These are phyloP conservation scores for Schizochytrium sp. DNA, from an alignment of 108 stramenopile genomes.

Conservation along the genomic window DNA sequence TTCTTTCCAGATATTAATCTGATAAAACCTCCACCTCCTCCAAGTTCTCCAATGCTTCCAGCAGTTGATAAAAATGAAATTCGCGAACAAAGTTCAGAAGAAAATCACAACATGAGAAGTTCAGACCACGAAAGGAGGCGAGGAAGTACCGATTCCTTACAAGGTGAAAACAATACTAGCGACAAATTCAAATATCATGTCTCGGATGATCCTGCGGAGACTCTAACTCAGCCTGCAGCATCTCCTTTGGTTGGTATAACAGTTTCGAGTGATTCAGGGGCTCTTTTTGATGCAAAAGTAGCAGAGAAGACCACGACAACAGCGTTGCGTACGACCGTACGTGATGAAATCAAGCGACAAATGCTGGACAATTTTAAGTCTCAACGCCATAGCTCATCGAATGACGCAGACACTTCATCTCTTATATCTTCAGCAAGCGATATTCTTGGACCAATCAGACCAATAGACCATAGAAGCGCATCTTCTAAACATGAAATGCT, in stretches of 20 bases:
- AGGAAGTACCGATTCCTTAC: too few species aligned
- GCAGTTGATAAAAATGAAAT: background rate
- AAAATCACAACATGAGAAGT: too few species aligned
- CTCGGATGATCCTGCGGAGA: background rate
- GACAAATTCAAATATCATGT: background rate
- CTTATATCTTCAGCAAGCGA: too few species aligned
- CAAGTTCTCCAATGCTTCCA: background rate
- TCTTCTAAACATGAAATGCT: too few species aligned
- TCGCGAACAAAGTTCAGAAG: background rate
- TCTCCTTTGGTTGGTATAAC: too few species aligned
- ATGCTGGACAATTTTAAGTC: slow-evolving; percentile 12
- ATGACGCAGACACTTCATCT: too few species aligned
- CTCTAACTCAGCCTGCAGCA: too few species aligned
- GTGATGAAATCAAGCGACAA: background rate
- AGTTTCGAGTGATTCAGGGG: too few species aligned
- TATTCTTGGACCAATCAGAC: too few species aligned
- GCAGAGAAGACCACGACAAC: background rate
- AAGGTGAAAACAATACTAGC: background rate
- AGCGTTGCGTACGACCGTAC: background rate
- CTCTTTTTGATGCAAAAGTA: too few species aligned
- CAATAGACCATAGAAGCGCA: too few species aligned
- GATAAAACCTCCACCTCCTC: background rate
- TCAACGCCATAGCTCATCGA: background rate
- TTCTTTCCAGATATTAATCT: background rate
- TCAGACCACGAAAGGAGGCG: too few species aligned